These are phyloP conservation scores for Prinsepia uniflora DNA, from an alignment of 306 rosid genomes.

Conservation along the genomic window DNA sequence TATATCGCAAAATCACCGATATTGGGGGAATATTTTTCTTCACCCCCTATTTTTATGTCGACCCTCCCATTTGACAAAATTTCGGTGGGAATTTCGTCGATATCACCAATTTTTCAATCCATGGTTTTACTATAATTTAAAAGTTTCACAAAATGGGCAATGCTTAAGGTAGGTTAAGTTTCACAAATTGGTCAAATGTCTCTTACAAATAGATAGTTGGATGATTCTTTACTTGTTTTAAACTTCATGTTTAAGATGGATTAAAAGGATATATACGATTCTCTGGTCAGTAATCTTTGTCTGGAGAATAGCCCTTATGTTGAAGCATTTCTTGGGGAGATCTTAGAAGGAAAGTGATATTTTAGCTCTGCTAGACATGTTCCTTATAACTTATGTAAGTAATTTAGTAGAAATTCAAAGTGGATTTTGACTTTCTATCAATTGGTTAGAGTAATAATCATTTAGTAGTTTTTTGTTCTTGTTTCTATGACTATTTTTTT, in stretches of 20 bases:
- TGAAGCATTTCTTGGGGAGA: conserved; percentile 33
- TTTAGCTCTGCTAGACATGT: conserved; percentile 6
- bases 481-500: background rate
- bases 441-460: background rate
- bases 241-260: conserved; percentile 54
- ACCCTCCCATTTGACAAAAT: no score
- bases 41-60: no score
- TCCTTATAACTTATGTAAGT: conserved; percentile 26
- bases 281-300: conserved; percentile 44
- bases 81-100: no score
- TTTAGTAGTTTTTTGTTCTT: background rate
- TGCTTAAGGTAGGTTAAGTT: no score
- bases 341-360: conserved; percentile 35
- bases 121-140: no score
- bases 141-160: no score
- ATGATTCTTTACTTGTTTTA: conserved; percentile 58
- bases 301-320: conserved; percentile 27
- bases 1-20: no score
- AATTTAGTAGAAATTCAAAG: conserved; percentile 12
- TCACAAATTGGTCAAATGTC: no score
- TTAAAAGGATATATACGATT: conserved; percentile 27
- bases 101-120: no score
- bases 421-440: background rate
- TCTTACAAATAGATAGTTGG: conserved; percentile 41
- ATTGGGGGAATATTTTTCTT: no score